These are phyloP conservation scores for Saccharomyces hybrid DNA, from an alignment of 1,139 yeast genomes.

Conservation along the genomic window DNA sequence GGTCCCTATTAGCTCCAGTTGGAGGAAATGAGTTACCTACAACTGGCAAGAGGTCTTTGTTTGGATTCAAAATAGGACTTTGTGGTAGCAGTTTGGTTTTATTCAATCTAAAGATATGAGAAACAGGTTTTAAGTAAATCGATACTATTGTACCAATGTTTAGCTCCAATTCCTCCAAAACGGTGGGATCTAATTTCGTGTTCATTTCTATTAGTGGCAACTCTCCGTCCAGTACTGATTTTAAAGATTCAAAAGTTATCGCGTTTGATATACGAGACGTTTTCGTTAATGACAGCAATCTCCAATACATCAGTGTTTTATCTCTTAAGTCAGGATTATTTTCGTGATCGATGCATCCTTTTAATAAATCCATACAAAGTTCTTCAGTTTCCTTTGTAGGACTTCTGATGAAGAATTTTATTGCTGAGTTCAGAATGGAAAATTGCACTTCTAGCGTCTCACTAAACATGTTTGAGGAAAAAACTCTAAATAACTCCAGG, in stretches of 20 bases:
- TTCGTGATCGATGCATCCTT: constrained; percentile 66
- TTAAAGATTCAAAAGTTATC: constrained; percentile 24
- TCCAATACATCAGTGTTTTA: constrained; percentile 81
- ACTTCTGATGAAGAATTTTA: constrained; percentile 55
- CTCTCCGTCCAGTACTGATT: constrained; percentile 50
- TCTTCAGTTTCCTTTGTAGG: constrained; percentile 50
- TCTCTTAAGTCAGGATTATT: constrained; percentile 81
- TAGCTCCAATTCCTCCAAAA: constrained; percentile 75
- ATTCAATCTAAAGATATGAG: constrained; percentile 66
- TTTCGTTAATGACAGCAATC: constrained; percentile 50
- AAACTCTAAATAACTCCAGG: constrained; percentile 17
- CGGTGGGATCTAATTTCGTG: constrained; percentile 61
- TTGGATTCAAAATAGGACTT: constrained; percentile 52
- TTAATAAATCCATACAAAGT: constrained; percentile 52
- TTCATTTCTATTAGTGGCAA: constrained; percentile 63
- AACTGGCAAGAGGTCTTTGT: constrained; percentile 15
- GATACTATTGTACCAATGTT: constrained; percentile 79
- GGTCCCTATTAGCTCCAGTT: not conserved
- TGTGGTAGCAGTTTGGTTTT: constrained; percentile 46
- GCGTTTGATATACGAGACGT: constrained; percentile 6
- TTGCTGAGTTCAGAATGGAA: constrained; percentile 64
- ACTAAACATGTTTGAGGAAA: constrained; percentile 35
- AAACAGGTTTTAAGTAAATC: constrained; percentile 75
- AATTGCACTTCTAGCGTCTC: constrained; percentile 62
- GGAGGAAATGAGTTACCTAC: constrained; percentile 5